Conservation (phyloP, 805 yeast genomes). For the Blastobotrys mokoenaii region DNA sequence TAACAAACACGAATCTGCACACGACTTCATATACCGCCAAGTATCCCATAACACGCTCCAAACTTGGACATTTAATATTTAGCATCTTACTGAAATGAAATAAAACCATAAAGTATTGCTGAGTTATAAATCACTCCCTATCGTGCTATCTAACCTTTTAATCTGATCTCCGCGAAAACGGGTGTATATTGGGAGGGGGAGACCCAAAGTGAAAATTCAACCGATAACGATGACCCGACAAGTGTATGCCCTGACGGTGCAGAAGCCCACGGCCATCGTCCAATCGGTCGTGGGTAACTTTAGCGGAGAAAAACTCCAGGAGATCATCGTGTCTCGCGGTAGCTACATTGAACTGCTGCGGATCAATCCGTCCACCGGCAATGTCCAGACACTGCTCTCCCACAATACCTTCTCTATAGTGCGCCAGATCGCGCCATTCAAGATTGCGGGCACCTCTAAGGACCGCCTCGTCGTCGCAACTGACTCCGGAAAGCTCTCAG, state of each 20-base stretch:
- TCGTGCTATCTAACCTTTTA: too few species aligned
- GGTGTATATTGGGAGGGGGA: too few species aligned
- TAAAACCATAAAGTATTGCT: too few species aligned
- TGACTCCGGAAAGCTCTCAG: conserved; percentile 66
- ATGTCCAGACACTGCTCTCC: conserved; percentile 34
- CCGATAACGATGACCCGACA: conserved; percentile 2
- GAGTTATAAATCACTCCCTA: too few species aligned
- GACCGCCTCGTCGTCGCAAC: conserved; percentile 63
- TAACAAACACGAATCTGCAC: too few species aligned
- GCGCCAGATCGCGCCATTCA: conserved; percentile 43
- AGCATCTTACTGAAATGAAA: too few species aligned
- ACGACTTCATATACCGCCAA: too few species aligned
- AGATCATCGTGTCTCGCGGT: conserved; percentile 50
- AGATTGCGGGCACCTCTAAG: conserved; percentile 42
- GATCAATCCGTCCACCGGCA: conserved; percentile 49
- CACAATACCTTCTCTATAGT: conserved; percentile 53
- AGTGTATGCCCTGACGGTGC: conserved; percentile 66
- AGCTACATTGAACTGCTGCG: conserved; percentile 46
- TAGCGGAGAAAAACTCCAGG: conserved; percentile 49
- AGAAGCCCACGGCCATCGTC: conserved; percentile 45
- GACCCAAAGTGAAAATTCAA: too few species aligned
- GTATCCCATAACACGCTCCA: too few species aligned
- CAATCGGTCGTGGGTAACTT: conserved; percentile 63
- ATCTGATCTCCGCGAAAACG: too few species aligned
- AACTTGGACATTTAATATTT: too few species aligned